Conservation (phyloP, 306 rosid genomes). For the Vigna nakashimae region DNA sequence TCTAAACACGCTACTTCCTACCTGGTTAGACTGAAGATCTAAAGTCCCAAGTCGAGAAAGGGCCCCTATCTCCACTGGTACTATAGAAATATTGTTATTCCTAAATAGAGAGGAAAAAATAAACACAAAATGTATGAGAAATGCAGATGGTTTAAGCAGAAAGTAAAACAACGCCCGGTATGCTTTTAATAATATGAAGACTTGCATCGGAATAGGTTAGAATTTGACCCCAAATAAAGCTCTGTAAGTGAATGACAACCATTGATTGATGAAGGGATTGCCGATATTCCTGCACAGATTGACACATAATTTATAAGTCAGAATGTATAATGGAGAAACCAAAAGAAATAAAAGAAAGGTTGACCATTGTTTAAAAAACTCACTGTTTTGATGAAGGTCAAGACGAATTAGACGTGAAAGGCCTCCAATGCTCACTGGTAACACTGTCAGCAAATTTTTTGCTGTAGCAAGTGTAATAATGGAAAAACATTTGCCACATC, state of each 20-base stretch:
- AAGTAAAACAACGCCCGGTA: constrained; percentile 35
- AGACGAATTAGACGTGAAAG: constrained; percentile 84
- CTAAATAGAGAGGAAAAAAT: constrained; percentile 50
- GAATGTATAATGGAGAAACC: constrained; percentile 36
- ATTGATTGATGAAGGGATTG: constrained; percentile 77
- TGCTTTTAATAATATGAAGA: constrained; percentile 42
- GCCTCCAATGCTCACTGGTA: constrained; percentile 82
- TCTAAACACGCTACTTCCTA: constrained; percentile 34
- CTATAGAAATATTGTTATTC: constrained; percentile 68
- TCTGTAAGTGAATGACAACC: constrained; percentile 80
- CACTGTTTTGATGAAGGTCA: constrained; percentile 89
- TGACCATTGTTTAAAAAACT: constrained; percentile 48
- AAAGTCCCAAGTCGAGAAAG: constrained; percentile 87
- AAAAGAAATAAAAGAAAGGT: neutral
- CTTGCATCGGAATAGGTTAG: constrained; percentile 48
- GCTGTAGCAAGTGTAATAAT: constrained; percentile 61
- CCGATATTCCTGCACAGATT: constrained; percentile 71
- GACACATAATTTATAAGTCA: constrained; percentile 37
- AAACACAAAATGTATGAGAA: constrained; percentile 39
- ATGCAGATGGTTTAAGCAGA: constrained; percentile 34
- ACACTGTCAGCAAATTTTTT: constrained; percentile 68
- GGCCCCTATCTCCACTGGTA: constrained; percentile 77
- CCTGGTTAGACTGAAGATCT: constrained; percentile 95
- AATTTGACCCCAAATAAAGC: constrained; percentile 81
- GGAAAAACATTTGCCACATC: constrained; percentile 39